phyloP scores from a whole-genome alignment of 2,329 filamentous ascomycete species.

The Colletotrichum higginsianum region DNA sequence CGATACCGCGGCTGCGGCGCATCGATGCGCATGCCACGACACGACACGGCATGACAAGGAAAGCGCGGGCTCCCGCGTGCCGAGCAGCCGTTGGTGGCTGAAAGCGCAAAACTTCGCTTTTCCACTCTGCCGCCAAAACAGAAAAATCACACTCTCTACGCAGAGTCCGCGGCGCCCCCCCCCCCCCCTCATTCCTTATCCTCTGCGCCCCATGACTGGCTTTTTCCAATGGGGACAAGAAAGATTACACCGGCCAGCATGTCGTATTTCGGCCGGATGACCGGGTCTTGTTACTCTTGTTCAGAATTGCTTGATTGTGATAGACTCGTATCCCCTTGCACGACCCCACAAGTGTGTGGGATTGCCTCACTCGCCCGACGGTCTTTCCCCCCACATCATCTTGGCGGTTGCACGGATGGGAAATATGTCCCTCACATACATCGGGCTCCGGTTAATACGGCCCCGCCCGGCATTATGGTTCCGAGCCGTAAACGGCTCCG shows the following conservation, averaged over 20 bases:
- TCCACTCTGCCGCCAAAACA: background rate
- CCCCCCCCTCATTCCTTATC: background rate
- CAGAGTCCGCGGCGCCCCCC: background rate
- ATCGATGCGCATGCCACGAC: background rate
- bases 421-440: background rate
- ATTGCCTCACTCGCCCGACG: background rate
- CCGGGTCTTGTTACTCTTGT: background rate
- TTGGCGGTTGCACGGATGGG: background rate
- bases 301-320: slow-evolving; percentile 24
- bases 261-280: slow-evolving; percentile 11
- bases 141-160: background rate
- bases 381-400: background rate
- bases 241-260: slow-evolving; percentile 14
- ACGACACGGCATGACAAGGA: background rate
- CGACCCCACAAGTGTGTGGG: background rate
- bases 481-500: slow-evolving; percentile 5
- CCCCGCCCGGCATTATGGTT: slow-evolving; percentile 13
- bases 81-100: slow-evolving; percentile 6
- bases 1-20: slow-evolving; percentile 6
- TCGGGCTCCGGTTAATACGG: slow-evolving; percentile 1
- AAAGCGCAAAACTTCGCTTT: background rate
- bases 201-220: background rate
- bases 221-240: background rate
- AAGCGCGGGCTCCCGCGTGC: background rate
- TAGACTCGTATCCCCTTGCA: slow-evolving; percentile 11